phyloP scores from a whole-genome alignment of 148 eudicot genomes.

The Rhododendron molle region DNA sequence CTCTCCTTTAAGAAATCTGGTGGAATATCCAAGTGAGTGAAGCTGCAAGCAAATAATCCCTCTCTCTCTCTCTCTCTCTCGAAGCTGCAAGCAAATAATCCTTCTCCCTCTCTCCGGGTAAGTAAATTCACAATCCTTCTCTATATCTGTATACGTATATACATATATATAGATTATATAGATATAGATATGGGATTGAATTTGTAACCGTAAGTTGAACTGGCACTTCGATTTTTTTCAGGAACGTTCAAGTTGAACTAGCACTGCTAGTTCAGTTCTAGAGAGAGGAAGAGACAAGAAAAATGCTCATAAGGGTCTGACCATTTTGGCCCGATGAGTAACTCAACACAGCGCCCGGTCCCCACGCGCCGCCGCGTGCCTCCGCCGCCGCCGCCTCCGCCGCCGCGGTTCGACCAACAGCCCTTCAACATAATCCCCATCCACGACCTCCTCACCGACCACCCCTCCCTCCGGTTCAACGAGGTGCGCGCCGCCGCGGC shows the following conservation, averaged over 20 bases:
- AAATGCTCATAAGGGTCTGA: background rate
- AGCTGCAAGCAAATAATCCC: background rate
- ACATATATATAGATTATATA: too few relatives aligned
- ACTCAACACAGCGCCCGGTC: slow-evolving; percentile 34
- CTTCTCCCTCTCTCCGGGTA: background rate
- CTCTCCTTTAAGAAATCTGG: background rate
- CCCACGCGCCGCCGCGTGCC: slow-evolving; percentile 56
- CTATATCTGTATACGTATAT: background rate
- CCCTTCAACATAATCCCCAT: slow-evolving; percentile 84
- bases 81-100: background rate
- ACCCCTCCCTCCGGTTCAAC: slow-evolving; percentile 72
- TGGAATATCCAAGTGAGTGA: background rate
- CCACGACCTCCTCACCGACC: slow-evolving; percentile 60
- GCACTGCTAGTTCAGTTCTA: background rate
- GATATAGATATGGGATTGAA: background rate
- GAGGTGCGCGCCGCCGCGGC: slow-evolving; percentile 84
- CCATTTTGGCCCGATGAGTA: slow-evolving; percentile 25
- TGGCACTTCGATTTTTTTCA: background rate
- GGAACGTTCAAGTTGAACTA: background rate
- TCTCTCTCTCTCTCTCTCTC: background rate
- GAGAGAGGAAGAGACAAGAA: background rate
- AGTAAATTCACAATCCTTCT: background rate
- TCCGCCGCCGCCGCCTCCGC: slow-evolving; percentile 19
- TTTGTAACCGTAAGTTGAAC: background rate
- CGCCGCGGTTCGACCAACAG: slow-evolving; percentile 10